Percentiles rank a stretch among this genome's conserved stretches.
These are phyloP conservation scores for Fusarium sp. DNA, from an alignment of 2,329 filamentous ascomycete genomes.

Conservation along the genomic window DNA sequence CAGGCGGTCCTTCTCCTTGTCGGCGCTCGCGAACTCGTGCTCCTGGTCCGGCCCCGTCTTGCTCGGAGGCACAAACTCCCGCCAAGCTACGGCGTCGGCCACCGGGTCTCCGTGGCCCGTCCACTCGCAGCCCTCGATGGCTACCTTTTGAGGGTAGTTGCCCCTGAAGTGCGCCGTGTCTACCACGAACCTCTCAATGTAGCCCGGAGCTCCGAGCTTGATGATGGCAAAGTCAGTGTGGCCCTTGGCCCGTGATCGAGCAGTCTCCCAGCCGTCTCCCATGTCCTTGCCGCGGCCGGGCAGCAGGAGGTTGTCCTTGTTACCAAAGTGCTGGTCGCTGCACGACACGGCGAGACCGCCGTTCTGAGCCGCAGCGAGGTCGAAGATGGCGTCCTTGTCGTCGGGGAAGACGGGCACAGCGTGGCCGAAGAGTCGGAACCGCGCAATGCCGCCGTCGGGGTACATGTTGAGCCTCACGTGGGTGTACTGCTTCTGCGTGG, in stretches of 20 bases:
- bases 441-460: slow-evolving; percentile 82
- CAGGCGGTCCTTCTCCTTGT: slow-evolving; percentile 63
- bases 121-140: slow-evolving; percentile 69
- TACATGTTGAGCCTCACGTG: slow-evolving; percentile 86
- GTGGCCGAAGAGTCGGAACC: slow-evolving; percentile 78
- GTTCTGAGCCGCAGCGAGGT: slow-evolving; percentile 79
- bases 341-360: slow-evolving; percentile 77
- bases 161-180: slow-evolving; percentile 86
- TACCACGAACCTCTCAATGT: slow-evolving; percentile 71
- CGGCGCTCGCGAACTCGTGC: slow-evolving; percentile 67
- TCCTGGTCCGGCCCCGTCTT: slow-evolving; percentile 76
- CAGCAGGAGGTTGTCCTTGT: slow-evolving; percentile 79
- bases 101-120: slow-evolving; percentile 61
- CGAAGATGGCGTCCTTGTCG: slow-evolving; percentile 70
- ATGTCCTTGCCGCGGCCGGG: slow-evolving; percentile 82
- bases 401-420: slow-evolving; percentile 78
- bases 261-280: slow-evolving; percentile 89
- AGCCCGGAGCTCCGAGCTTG: slow-evolving; percentile 70
- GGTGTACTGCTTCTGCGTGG: slow-evolving; percentile 73
- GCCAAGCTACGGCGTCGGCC: slow-evolving; percentile 68
- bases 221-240: slow-evolving; percentile 86
- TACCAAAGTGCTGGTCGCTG: slow-evolving; percentile 85
- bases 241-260: slow-evolving; percentile 71
- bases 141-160: slow-evolving; percentile 81
- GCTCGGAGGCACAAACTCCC: slow-evolving; percentile 69